Conservation (phyloP, 1,284 basidiomycete species). For the Malassezia caprae region DNA sequence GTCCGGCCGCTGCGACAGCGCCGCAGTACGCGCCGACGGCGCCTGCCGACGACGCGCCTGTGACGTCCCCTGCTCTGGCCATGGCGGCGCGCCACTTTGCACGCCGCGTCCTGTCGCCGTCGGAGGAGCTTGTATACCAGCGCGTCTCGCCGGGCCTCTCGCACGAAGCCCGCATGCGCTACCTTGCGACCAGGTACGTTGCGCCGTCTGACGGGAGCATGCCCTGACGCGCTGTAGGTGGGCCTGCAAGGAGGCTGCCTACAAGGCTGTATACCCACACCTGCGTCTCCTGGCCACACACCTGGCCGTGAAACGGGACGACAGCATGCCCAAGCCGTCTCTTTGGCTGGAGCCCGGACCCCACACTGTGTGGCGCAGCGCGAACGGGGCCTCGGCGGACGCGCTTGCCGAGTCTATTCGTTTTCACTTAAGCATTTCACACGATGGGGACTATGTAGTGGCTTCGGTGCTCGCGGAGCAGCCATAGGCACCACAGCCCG, state of each 20-base stretch:
- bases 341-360: constrained; percentile 21
- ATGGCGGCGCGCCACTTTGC: constrained; percentile 23
- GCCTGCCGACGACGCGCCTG: neutral
- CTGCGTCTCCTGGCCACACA: constrained; percentile 21
- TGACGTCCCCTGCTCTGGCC: neutral
- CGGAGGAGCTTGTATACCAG: constrained; percentile 9
- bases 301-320: constrained; percentile 18
- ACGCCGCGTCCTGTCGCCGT: constrained; percentile 16
- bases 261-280: constrained; percentile 69
- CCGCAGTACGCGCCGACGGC: neutral
- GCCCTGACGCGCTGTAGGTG: constrained; percentile 25
- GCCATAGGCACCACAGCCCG: neutral
- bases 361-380: neutral
- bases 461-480: constrained; percentile 62
- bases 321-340: constrained; percentile 7
- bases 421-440: constrained; percentile 62
- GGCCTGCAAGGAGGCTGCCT: constrained; percentile 71
- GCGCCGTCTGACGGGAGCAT: neutral
- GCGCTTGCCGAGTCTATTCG: constrained; percentile 17
- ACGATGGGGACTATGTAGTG: constrained; percentile 73
- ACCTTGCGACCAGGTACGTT: constrained; percentile 16
- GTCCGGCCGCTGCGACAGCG: neutral
- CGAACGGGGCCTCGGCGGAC: neutral
- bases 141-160: neutral
- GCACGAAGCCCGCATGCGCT: constrained; percentile 5